Evolutionary conservation across 1,139 yeast genomes (phyloP), one percentile per base, ranked within the genome.

Genomic region (Blastobotrys petasosporus): DNA sequence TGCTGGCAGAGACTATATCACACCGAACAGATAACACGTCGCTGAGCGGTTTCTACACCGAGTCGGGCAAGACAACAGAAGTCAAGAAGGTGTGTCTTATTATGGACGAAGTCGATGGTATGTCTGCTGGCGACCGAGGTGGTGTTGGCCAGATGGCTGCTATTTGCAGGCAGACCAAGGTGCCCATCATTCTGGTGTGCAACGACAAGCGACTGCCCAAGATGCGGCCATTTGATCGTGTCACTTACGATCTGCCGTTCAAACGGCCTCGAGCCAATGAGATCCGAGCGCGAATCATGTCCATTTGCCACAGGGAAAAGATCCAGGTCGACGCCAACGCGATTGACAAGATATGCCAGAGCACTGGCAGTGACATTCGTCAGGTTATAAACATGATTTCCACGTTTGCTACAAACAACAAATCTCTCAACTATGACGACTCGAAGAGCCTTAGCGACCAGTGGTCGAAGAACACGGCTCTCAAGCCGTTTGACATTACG

Each of bases 101-200:
- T 53, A 88, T 94, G 97, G 99, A 94, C 67, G 99, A 94, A 68
- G 98, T 94, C 30, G 99, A 94, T 65, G 99, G 99, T 55, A 92
- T 94, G 98, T 86, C 96, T 37, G 88, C 94, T 59, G 99, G 99
- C 54, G 99, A 94, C 65, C 82, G 94, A 58, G 99, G 98, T 52
- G 99, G 99, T 54, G 96, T 94, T 16, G 97, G 97, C 23, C 95
- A 92, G 49, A 75, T 94, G 67, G 90, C 97, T 0, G 81, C 83
- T 38, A 83, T 87, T 57, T 92, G 97, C 63, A 75, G 83, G 37
- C 81, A 79, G 41, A 88, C 98, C 0, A 75, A 80, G 44, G 85
- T 92, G 61, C 98, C 99, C 11, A 76, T 94, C 70, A 87, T 94
- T 51, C 73, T 92, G 46, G 88, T 94, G 51, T 92, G 98, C 70